phyloP scores from a whole-genome alignment of 2,329 filamentous ascomycete species.

The Truncatella angustata region DNA sequence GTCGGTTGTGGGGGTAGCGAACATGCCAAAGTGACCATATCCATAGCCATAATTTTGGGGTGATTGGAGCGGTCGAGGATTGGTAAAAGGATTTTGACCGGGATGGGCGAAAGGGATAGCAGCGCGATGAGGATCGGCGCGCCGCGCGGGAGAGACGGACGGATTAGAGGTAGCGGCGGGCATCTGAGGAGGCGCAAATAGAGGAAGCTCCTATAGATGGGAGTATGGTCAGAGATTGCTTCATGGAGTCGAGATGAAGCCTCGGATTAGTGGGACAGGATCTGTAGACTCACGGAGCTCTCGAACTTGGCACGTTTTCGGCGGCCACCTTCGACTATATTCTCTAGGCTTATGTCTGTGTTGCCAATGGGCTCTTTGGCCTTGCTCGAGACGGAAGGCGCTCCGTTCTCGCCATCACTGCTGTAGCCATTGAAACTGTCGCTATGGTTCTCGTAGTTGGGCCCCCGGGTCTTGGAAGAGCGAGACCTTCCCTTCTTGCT shows the following conservation, averaged over 20 bases:
- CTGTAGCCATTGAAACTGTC: constrained; percentile 77
- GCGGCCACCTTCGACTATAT: constrained; percentile 95
- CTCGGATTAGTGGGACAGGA: constrained; percentile 8
- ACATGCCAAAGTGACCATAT: constrained; percentile 54
- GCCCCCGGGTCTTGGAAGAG: constrained; percentile 65
- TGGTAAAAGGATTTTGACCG: constrained; percentile 76
- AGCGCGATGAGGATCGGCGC: constrained; percentile 69
- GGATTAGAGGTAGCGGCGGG: constrained; percentile 93
- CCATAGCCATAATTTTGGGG: constrained; percentile 68
- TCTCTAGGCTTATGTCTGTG: constrained; percentile 96
- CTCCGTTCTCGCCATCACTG: constrained; percentile 80
- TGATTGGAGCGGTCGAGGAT: constrained; percentile 75
- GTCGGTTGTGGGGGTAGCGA: constrained; percentile 61
- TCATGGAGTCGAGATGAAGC: constrained; percentile 25
- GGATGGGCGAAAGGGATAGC: constrained; percentile 73
- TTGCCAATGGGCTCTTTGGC: constrained; percentile 85
- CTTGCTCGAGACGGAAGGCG: constrained; percentile 73
- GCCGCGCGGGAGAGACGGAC: constrained; percentile 90
- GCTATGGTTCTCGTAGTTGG: constrained; percentile 57
- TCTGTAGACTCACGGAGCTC: constrained; percentile 86
- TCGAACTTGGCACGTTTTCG: constrained; percentile 94
- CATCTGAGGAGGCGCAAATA: constrained; percentile 93
- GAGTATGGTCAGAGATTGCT: constrained; percentile 20
- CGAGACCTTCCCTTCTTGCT: constrained; percentile 68
- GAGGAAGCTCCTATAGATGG: constrained; percentile 74